Percentiles rank a stretch among this genome's conserved stretches.
phyloP scores from a whole-genome alignment of 2,329 filamentous ascomycete genomes.

The Xylaria sp. region DNA sequence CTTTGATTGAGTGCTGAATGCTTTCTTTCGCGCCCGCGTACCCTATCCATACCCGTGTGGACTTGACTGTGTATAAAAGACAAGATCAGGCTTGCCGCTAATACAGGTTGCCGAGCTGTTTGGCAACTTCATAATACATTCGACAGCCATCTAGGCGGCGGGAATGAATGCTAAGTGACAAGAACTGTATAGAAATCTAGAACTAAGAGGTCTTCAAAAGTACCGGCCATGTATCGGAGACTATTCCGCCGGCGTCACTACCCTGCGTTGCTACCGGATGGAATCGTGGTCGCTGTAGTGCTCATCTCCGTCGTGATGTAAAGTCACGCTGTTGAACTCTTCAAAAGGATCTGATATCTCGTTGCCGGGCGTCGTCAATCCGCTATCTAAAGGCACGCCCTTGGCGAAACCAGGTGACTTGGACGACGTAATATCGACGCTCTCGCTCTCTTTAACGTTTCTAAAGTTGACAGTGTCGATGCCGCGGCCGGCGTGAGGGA shows the following conservation, averaged over 20 bases:
- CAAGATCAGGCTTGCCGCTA: constrained; percentile 24
- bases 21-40: constrained; percentile 29
- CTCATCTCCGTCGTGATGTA: constrained; percentile 94
- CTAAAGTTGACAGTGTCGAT: constrained; percentile 97
- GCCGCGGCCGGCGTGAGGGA: constrained; percentile 86
- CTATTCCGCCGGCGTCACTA: background rate
- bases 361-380: constrained; percentile 80
- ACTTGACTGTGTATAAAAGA: constrained; percentile 29
- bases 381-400: constrained; percentile 86
- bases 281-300: constrained; percentile 48
- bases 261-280: constrained; percentile 18
- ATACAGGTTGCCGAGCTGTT: constrained; percentile 24
- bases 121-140: constrained; percentile 31
- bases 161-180: background rate
- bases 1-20: constrained; percentile 35
- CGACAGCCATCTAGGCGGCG: constrained; percentile 13
- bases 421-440: constrained; percentile 79
- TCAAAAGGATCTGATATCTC: constrained; percentile 91
- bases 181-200: constrained; percentile 13
- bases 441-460: constrained; percentile 96
- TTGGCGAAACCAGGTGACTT: constrained; percentile 59
- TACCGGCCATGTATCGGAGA: background rate
- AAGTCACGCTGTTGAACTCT: constrained; percentile 97
- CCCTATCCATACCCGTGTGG: constrained; percentile 25
- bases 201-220: constrained; percentile 12